Evolutionary conservation across 2,329 filamentous ascomycete species (phyloP), one percentile per base, ranked within the genome.

Genomic region (Fusarium acutatum): DNA sequence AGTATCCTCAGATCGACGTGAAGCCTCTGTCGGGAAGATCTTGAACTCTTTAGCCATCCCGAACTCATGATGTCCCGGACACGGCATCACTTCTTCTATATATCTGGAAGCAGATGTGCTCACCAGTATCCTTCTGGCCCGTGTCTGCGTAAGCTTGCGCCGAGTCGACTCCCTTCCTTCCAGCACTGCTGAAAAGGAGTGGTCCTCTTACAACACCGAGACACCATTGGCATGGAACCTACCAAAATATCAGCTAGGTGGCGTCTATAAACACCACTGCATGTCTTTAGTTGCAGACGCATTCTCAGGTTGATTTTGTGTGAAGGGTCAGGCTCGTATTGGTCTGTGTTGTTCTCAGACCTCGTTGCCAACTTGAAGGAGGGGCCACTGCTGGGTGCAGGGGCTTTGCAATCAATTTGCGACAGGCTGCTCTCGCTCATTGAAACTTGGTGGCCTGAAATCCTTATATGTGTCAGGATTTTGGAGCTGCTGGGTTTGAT

Each of bases 1-100:
- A 74, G 71, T 74, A 71, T 71, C 71, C 71, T 64, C 71, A 61
- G 63, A 53, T 74, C 61, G 62, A 72, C 46, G 53, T 49, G 56
- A 54, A 73, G 57, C 46, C 64, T 73, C 44, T 73, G 40, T 60
- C 71, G 67, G 67, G 71, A 52, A 54, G 50, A 68, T 59, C 62
- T 71, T 61, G 59, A 73, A 74, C 71, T 60, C 26, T 73, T 43
- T 59, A 46, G 67, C 71, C 71, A 74, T 71, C 59, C 62, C 66
- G 46, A 32, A 40, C 46, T 59, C 37, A 37, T 40, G 17, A 59
- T 73, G 34, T 18, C 59, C 61, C 47, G 43, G 41, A 41, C 20
- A 37, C 40, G 30, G 50, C 60, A 60, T 60, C 56, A 46, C 28
- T 43, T 34, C 26, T 49, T 43, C 40, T 46, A 30, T 52, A 13